Conservation (phyloP, 768 basidiomycete species). For the Rhodotorula graminis region DNA sequence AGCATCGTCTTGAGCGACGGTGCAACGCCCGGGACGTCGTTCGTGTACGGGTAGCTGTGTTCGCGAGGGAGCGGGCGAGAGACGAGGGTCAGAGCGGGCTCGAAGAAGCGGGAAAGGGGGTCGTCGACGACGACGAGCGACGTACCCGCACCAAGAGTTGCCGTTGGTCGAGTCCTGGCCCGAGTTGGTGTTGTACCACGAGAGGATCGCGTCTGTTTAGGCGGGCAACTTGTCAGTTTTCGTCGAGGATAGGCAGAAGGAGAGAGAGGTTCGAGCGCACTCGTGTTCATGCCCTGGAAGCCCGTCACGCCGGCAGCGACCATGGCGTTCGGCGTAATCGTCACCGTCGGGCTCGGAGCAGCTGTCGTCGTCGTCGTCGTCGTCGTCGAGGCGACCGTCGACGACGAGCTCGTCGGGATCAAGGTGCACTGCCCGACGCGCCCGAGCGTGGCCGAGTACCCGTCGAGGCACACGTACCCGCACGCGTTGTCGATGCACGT, state of each 20-base stretch:
- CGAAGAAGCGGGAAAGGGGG: no score
- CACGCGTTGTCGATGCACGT: neutral
- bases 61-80: no score
- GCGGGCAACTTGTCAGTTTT: no score
- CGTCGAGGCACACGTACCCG: neutral
- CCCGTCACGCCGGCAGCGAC: slow-evolving; percentile 11
- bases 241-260: no score
- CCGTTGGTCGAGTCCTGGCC: slow-evolving; percentile 40
- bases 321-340: neutral
- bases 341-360: neutral
- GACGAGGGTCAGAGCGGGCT: neutral
- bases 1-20: slow-evolving; percentile 39
- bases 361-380: neutral
- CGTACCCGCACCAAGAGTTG: slow-evolving; percentile 32
- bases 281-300: slow-evolving; percentile 20
- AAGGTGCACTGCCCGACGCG: neutral
- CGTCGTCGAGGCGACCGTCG: neutral
- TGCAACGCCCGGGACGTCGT: slow-evolving; percentile 38
- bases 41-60: neutral
- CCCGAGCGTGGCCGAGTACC: neutral
- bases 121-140: no score
- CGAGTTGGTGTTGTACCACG: slow-evolving; percentile 39
- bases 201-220: slow-evolving; percentile 5
- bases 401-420: neutral
- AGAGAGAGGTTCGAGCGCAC: neutral